Conservation (phyloP, 306 rosid genomes). For the Vicia faba region DNA sequence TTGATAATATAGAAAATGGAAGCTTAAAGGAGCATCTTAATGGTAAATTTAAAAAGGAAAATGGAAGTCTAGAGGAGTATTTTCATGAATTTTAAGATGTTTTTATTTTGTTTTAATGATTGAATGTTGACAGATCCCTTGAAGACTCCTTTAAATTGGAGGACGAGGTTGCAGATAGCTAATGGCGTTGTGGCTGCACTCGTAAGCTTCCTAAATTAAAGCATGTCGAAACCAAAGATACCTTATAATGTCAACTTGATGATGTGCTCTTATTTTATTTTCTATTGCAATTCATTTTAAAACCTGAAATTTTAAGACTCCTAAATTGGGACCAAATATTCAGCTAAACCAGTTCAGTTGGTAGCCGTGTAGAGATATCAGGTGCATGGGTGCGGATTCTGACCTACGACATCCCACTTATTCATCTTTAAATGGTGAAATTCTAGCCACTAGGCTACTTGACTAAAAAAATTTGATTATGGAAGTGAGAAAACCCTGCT, state of each 20-base stretch:
- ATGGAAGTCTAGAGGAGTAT: conserved; percentile 14
- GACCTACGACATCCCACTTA: too few species aligned
- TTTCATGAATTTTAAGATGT: conserved; percentile 16
- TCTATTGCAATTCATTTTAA: conserved; percentile 6
- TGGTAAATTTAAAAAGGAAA: conserved; percentile 50
- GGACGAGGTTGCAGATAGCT: conserved; percentile 80
- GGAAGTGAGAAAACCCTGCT: neutral
- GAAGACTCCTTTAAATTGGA: conserved; percentile 88
- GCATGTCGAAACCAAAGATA: too few species aligned
- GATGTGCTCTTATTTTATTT: conserved; percentile 2
- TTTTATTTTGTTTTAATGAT: conserved; percentile 33
- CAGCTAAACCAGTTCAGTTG: too few species aligned
- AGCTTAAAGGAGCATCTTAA: conserved; percentile 91
- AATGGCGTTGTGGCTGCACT: conserved; percentile 80
- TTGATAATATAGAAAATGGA: conserved; percentile 77
- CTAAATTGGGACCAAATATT: neutral
- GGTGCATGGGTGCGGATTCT: too few species aligned
- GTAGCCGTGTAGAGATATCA: too few species aligned
- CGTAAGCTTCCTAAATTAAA: conserved; percentile 50
- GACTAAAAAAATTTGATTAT: neutral
- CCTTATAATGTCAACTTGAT: too few species aligned
- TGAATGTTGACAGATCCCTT: conserved; percentile 70
- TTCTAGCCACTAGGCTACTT: too few species aligned
- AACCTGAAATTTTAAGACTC: conserved; percentile 27
- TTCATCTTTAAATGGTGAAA: too few species aligned